Percentiles rank a stretch among this genome's conserved stretches.
Evolutionary conservation across 164 flowering plant species (phyloP).

Genomic region (Dillenia suffruticosa): DNA sequence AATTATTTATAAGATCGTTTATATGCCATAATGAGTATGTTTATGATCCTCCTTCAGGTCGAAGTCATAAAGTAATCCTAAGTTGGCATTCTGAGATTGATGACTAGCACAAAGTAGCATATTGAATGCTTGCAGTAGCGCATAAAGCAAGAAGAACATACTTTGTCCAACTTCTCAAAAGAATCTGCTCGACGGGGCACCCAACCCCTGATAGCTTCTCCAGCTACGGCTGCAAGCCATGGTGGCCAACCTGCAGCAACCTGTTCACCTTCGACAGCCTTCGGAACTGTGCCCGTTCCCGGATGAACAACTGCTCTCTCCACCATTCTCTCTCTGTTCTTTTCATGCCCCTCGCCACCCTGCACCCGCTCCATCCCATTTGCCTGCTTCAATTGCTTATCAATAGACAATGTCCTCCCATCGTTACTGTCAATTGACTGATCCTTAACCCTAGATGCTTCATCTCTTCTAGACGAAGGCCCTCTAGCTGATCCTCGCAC

Average conservation of each 20-base stretch:
- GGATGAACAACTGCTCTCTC: conserved; percentile 38
- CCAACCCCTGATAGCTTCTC: conserved; percentile 97
- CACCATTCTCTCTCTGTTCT: conserved; percentile 62
- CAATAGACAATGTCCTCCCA: conserved; percentile 51
- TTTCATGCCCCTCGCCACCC: conserved; percentile 46
- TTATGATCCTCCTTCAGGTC: no score
- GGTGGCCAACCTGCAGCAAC: conserved; percentile 98
- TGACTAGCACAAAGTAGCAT: no score
- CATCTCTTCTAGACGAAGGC: conserved; percentile 57
- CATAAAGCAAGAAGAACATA: conserved; percentile 23
- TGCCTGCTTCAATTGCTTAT: conserved; percentile 51
- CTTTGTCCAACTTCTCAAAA: conserved; percentile 91
- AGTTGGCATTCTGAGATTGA: no score
- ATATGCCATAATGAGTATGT: no score
- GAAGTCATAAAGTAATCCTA: no score
- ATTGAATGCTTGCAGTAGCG: no score
- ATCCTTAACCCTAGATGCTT: conserved; percentile 34
- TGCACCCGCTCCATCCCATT: conserved; percentile 44
- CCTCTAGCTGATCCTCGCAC: conserved; percentile 27
- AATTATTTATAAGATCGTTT: no score
- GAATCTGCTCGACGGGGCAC: conserved; percentile 94
- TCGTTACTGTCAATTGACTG: conserved; percentile 30
- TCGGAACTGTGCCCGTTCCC: conserved; percentile 43
- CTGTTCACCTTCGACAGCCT: conserved; percentile 75
- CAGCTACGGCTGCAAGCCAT: conserved; percentile 96